A percentile compares a stretch with the other conserved stretches of the same genome.
Conservation (phyloP, 2,329 filamentous ascomycete genomes). For the Cadophora sp. region DNA sequence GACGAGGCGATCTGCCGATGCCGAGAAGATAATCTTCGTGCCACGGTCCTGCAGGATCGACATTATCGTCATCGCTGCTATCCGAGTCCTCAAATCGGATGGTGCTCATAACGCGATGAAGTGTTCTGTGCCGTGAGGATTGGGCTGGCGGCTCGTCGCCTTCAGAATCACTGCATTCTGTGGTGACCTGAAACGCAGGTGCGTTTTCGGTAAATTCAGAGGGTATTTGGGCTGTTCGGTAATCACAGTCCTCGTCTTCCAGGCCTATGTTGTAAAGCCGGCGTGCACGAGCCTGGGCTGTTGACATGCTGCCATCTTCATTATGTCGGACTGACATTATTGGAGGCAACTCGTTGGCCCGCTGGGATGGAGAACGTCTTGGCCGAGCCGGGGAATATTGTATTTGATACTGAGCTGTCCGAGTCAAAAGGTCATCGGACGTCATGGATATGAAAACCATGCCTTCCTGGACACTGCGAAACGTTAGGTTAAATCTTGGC, state of each 20-base stretch:
- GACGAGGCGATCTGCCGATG: constrained; percentile 25
- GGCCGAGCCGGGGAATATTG: constrained; percentile 56
- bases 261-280: constrained; percentile 53
- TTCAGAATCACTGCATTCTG: constrained; percentile 67
- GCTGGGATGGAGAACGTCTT: constrained; percentile 39
- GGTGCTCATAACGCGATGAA: constrained; percentile 58
- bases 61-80: constrained; percentile 35
- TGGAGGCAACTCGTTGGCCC: constrained; percentile 44
- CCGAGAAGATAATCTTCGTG: constrained; percentile 34
- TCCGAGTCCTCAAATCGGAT: constrained; percentile 59
- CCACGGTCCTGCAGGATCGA: constrained; percentile 30
- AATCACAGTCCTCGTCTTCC: constrained; percentile 48
- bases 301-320: constrained; percentile 57
- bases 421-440: constrained; percentile 74
- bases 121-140: constrained; percentile 48
- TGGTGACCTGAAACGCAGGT: constrained; percentile 61
- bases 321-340: constrained; percentile 61
- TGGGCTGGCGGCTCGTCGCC: constrained; percentile 45
- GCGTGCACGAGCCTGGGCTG: constrained; percentile 52
- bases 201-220: constrained; percentile 57
- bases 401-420: constrained; percentile 78
- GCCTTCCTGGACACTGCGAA: constrained; percentile 79
- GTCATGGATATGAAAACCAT: constrained; percentile 92
- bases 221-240: constrained; percentile 62
- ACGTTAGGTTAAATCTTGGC: constrained; percentile 27